Evolutionary conservation across 192 early-diverging fungal species (phyloP).

Genomic region (Phlyctochytrium bullatum): DNA sequence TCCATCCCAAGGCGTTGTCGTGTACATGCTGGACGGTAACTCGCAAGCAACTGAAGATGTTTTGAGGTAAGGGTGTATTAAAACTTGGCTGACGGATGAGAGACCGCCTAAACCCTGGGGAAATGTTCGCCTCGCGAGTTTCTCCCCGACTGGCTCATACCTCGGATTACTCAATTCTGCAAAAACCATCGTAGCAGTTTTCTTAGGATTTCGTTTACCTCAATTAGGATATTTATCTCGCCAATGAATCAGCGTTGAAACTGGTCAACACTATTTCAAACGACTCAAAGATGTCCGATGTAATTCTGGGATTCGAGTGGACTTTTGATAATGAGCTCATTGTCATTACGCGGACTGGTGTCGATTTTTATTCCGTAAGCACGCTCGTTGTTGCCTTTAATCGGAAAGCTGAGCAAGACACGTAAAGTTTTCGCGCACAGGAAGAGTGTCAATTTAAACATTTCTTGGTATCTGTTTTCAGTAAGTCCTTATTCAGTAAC

Average conservation of each 20-base stretch:
- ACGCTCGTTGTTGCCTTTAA: neutral
- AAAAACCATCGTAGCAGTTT: neutral
- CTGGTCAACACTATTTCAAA: neutral
- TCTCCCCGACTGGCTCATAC: neutral
- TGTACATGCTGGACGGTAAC: neutral
- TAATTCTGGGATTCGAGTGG: slow-evolving; percentile 27
- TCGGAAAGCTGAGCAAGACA: slow-evolving; percentile 16
- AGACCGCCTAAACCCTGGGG: neutral
- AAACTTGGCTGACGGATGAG: neutral
- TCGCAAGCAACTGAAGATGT: neutral
- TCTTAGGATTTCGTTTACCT: neutral
- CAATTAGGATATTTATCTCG: neutral
- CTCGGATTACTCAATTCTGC: neutral
- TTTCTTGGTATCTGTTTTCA: slow-evolving; percentile 23
- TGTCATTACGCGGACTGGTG: slow-evolving; percentile 13
- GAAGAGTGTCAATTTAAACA: neutral
- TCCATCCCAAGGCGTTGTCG: neutral
- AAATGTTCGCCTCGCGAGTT: neutral
- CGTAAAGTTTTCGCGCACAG: slow-evolving; percentile 12
- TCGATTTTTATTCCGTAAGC: slow-evolving; percentile 30
- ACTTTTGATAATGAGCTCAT: slow-evolving; percentile 23
- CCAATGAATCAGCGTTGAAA: neutral
- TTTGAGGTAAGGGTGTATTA: neutral
- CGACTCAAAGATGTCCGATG: slow-evolving; percentile 13
- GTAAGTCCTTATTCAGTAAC: slow-evolving; percentile 1